Base-by-base conservation (phyloP, 768 basidiomycete genomes). In the Pisolithus sp. region DNA sequence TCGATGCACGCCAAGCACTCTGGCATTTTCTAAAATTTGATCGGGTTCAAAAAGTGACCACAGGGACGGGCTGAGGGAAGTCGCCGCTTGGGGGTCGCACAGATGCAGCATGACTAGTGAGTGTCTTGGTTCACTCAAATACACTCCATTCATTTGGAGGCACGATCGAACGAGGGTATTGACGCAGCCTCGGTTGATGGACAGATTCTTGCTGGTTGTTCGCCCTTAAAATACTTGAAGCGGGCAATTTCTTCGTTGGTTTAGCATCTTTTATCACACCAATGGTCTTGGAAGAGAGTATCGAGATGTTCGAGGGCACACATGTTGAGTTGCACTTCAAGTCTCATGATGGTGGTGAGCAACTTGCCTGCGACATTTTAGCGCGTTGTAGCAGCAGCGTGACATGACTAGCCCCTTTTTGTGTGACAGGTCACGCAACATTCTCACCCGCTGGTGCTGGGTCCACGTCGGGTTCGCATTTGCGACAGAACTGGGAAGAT, bases 51-150 rank as follows among this genome's bases (percentile, higher is more conserved):
- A 34, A 10, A 10, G 10, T 13, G 31, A 34, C 31, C 10, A 34
- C 31, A 10, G 31, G 12, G 31, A 2, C 12, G 10, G 31, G 31
- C 5, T 34, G 31, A 34, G 10, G 12, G 31, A 13, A 34, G 31
- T 34, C 31, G 10, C 10, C 12, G 10, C 3, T 34, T 34, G 9
- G 13, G 17, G 5, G 43, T 44, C 43, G 23, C 43, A 44, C 43
- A 44, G 13, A 10, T 46, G 18, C 20, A 46, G 34, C 31, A 34
- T 43, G 23, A 50, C 20, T 20, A 50, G 53, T 55, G 53, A 55
- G 53, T 55, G 51, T 52, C 53, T 52, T 55, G 46, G 7, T 43
- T 55, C 53, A 52, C 46, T 55, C 39, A 7, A 48, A 20, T 48
- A 10, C 44, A 37, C 42, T 21, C 37, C 36, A n/a, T 41, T 31